Percentiles rank a stretch among this genome's conserved stretches.
Conservation (phyloP, 768 basidiomycete species). For the Hygrophorus pudorinus region DNA sequence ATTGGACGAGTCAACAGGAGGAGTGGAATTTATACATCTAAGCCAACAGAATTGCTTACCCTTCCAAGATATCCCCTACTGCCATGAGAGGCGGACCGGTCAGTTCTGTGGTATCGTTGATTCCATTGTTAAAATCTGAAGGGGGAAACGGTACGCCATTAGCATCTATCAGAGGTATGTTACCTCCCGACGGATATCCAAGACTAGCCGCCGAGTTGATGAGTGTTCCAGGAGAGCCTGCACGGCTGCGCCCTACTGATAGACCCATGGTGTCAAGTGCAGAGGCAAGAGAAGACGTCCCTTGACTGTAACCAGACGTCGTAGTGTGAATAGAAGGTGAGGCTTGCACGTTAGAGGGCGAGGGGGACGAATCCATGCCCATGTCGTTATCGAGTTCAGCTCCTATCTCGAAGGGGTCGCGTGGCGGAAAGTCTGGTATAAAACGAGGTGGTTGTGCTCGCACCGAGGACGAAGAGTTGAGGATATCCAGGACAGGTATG, state of each 20-base stretch:
- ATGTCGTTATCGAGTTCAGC: slow-evolving; percentile 26
- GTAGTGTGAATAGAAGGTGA: slow-evolving; percentile 29
- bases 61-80: slow-evolving; percentile 39
- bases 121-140: slow-evolving; percentile 12
- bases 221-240: slow-evolving; percentile 21
- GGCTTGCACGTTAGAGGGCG: slow-evolving; percentile 17
- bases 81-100: slow-evolving; percentile 15
- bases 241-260: slow-evolving; percentile 25
- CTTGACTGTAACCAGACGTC: slow-evolving; percentile 28
- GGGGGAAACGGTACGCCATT: slow-evolving; percentile 14
- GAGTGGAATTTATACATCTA: slow-evolving; percentile 4
- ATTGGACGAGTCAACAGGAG: slow-evolving; percentile 12
- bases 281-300: slow-evolving; percentile 34
- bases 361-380: slow-evolving; percentile 25
- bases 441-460: slow-evolving; percentile 25
- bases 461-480: slow-evolving; percentile 15
- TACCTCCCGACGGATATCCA: background rate
- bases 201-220: background rate
- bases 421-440: slow-evolving; percentile 29
- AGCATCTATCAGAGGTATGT: slow-evolving; percentile 12
- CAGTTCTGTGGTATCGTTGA: slow-evolving; percentile 16
- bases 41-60: slow-evolving; percentile 29
- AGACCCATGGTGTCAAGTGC: slow-evolving; percentile 30
- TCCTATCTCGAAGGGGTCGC: slow-evolving; percentile 24
- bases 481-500: slow-evolving; percentile 24